Evolutionary conservation across 345 rosid genomes (phyloP).

Genomic region (Lagerstroemia speciosa): DNA sequence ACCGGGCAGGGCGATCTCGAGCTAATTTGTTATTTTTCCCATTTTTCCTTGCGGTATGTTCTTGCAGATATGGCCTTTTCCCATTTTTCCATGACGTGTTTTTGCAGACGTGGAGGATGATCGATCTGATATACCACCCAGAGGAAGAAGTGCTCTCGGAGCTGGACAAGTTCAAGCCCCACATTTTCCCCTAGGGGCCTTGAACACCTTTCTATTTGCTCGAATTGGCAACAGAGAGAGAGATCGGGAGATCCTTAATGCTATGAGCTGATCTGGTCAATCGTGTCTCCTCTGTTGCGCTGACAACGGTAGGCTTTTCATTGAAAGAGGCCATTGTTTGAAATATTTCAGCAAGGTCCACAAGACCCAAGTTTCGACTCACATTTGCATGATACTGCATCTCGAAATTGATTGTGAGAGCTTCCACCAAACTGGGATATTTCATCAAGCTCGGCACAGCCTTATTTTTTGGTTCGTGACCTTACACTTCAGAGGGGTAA

Average conservation of each 20-base stretch:
- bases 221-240: too few species aligned
- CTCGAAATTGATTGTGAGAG: background rate
- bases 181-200: slow-evolving; percentile 22
- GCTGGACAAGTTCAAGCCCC: slow-evolving; percentile 40
- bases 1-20: too few species aligned
- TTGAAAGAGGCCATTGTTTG: background rate
- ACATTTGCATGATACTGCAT: background rate
- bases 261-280: too few species aligned
- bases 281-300: too few species aligned
- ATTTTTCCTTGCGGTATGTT: too few species aligned
- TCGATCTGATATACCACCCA: slow-evolving; percentile 48
- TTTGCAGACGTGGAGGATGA: slow-evolving; percentile 58
- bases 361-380: background rate
- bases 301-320: background rate
- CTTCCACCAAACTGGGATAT: background rate
- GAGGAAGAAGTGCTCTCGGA: slow-evolving; percentile 54
- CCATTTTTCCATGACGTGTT: too few species aligned
- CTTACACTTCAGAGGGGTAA: background rate
- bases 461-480: background rate
- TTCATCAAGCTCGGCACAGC: background rate
- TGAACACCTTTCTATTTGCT: too few species aligned
- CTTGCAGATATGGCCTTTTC: too few species aligned
- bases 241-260: too few species aligned
- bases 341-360: background rate
- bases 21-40: background rate